Percentiles rank a stretch among this genome's conserved stretches.
These are phyloP conservation scores for Penicillium daleae DNA, from an alignment of 495 filamentous ascomycete genomes.

Conservation along the genomic window DNA sequence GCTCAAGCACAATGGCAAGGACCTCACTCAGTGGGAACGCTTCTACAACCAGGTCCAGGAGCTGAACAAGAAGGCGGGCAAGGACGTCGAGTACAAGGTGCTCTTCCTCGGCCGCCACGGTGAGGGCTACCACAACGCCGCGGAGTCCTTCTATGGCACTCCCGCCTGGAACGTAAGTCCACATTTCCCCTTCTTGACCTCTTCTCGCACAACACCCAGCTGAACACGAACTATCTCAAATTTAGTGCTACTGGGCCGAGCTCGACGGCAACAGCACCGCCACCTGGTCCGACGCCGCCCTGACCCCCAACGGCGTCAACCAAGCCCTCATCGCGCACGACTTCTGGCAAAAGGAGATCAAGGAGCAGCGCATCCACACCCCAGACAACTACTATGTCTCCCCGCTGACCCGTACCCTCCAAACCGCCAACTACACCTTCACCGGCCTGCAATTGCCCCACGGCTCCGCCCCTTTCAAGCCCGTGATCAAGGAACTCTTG, in stretches of 20 bases:
- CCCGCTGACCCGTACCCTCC: constrained; percentile 68
- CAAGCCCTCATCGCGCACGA: constrained; percentile 65
- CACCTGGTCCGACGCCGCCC: constrained; percentile 70
- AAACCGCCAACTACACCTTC: constrained; percentile 68
- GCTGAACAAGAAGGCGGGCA: constrained; percentile 53
- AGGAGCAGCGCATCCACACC: constrained; percentile 58
- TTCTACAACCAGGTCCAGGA: constrained; percentile 60
- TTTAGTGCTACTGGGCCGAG: constrained; percentile 72
- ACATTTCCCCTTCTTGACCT: constrained; percentile 1
- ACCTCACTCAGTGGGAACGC: constrained; percentile 66
- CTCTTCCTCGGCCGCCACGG: constrained; percentile 73
- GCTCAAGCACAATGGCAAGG: constrained; percentile 31
- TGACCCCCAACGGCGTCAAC: constrained; percentile 60
- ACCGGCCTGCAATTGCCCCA: constrained; percentile 53
- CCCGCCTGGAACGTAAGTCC: constrained; percentile 65
- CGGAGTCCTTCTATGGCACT: constrained; percentile 67
- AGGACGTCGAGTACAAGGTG: constrained; percentile 65
- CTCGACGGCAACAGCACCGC: constrained; percentile 67
- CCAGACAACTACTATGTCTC: constrained; percentile 70
- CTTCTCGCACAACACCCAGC: not conserved
- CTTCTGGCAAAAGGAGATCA: constrained; percentile 65
- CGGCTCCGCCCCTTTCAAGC: constrained; percentile 52
- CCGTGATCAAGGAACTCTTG: constrained; percentile 70
- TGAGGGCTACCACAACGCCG: constrained; percentile 70
- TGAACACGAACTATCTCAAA: not conserved